Conservation (phyloP, 2,329 filamentous ascomycete species). For the Laburnicola sp. region DNA sequence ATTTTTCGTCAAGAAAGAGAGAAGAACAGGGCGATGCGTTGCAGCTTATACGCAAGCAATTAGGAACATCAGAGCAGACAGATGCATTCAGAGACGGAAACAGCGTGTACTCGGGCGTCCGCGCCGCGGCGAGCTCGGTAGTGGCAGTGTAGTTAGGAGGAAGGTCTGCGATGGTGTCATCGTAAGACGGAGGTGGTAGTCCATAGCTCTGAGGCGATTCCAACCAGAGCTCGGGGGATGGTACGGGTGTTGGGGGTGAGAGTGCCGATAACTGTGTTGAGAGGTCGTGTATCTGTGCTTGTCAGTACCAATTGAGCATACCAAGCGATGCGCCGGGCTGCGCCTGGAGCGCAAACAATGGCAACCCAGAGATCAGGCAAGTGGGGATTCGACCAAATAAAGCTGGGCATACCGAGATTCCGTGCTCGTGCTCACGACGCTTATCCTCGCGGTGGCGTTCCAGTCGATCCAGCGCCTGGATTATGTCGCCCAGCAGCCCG, state of each 20-base stretch:
- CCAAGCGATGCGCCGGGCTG: neutral
- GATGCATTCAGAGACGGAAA: slow-evolving; percentile 40
- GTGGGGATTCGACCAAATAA: slow-evolving; percentile 25
- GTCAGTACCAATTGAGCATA: slow-evolving; percentile 24
- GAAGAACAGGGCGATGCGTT: slow-evolving; percentile 34
- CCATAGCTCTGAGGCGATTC: slow-evolving; percentile 23
- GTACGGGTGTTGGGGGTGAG: slow-evolving; percentile 19
- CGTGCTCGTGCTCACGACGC: slow-evolving; percentile 19
- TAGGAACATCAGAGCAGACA: slow-evolving; percentile 32
- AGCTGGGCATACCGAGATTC: slow-evolving; percentile 39
- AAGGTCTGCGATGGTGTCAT: slow-evolving; percentile 48
- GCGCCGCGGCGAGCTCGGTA: slow-evolving; percentile 46
- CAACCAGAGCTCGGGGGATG: slow-evolving; percentile 33
- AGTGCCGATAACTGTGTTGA: slow-evolving; percentile 23
- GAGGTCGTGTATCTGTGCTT: slow-evolving; percentile 28
- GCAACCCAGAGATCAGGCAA: slow-evolving; percentile 19
- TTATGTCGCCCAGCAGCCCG: slow-evolving; percentile 30
- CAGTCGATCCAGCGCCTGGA: slow-evolving; percentile 35
- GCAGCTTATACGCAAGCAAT: slow-evolving; percentile 34
- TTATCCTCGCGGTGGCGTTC: slow-evolving; percentile 28
- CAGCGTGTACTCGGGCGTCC: slow-evolving; percentile 34
- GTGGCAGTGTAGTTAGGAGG: slow-evolving; percentile 52
- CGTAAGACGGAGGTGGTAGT: slow-evolving; percentile 48
- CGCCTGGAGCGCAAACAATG: slow-evolving; percentile 9
- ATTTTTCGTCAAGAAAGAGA: slow-evolving; percentile 38